Percentiles rank a stretch among this genome's conserved stretches.
Conservation (phyloP, 441 rosid genomes). For the Erysimum cheiri region DNA sequence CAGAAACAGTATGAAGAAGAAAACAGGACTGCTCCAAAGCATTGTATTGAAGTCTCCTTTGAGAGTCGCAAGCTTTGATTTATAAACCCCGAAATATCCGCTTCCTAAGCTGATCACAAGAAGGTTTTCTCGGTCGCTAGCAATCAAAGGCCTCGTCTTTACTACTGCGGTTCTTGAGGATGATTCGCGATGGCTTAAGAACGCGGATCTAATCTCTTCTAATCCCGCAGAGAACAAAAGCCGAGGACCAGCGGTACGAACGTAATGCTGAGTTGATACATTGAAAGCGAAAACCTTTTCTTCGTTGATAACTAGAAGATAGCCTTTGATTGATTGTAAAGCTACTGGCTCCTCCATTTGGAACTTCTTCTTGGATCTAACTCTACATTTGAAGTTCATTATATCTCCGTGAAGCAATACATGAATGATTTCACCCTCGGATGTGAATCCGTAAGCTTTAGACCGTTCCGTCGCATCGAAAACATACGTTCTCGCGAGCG, state of each 20-base stretch:
- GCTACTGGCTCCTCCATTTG: conserved; percentile 74
- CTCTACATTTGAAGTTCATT: conserved; percentile 93
- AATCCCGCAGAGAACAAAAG: conserved; percentile 74
- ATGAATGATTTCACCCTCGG: conserved; percentile 84
- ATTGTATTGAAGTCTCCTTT: conserved; percentile 77
- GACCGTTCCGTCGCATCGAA: conserved; percentile 90
- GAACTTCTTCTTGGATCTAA: conserved; percentile 79
- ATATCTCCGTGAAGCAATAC: conserved; percentile 80
- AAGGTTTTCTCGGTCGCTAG: conserved; percentile 86
- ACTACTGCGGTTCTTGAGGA: conserved; percentile 30
- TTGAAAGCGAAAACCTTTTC: conserved; percentile 79
- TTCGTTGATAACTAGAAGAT: conserved; percentile 67
- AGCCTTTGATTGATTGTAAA: conserved; percentile 86
- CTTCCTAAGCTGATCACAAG: conserved; percentile 78
- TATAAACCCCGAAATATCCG: conserved; percentile 79
- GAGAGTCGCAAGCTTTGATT: conserved; percentile 68
- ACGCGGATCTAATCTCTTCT: conserved; percentile 83
- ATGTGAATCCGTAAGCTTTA: conserved; percentile 89
- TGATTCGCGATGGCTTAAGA: conserved; percentile 60
- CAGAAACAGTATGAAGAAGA: conserved; percentile 82
- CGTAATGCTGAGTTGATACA: conserved; percentile 86
- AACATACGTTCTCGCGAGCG: conserved; percentile 66
- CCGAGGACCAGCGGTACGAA: conserved; percentile 73
- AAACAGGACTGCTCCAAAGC: conserved; percentile 89
- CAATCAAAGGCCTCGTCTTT: conserved; percentile 64